Evolutionary conservation across 345 rosid genomes (phyloP).

Genomic region (Psidium guajava): DNA sequence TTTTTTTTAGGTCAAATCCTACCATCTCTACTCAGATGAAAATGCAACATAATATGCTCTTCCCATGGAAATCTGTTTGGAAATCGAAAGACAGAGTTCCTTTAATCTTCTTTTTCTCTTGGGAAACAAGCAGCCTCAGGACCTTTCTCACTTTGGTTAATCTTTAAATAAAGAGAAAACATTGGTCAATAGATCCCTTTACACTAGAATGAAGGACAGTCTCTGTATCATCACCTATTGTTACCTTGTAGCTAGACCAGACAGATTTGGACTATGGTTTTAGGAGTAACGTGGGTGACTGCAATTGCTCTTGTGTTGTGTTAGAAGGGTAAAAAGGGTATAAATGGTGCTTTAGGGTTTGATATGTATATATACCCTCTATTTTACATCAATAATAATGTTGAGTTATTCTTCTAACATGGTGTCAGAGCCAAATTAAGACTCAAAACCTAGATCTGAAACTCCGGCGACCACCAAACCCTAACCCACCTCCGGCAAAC

Average conservation of each 20-base stretch:
- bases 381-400: too few species aligned
- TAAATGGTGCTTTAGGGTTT: too few species aligned
- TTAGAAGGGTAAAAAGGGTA: too few species aligned
- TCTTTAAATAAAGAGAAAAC: not conserved
- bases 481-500: too few species aligned
- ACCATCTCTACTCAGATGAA: not conserved
- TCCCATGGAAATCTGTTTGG: not conserved
- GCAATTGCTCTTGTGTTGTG: not conserved
- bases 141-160: not conserved
- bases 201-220: not conserved
- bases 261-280: not conserved
- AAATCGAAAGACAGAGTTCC: not conserved
- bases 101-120: not conserved
- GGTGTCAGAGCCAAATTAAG: too few species aligned
- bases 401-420: too few species aligned
- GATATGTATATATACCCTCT: too few species aligned
- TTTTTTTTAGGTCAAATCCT: not conserved
- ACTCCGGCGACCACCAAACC: too few species aligned
- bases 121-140: not conserved
- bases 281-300: not conserved
- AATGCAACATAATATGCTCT: not conserved
- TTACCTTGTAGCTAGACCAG: not conserved
- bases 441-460: too few species aligned
- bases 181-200: not conserved
- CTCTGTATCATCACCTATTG: not conserved